These are phyloP conservation scores for Cucurbita moschata DNA, from an alignment of 306 rosid genomes.

Conservation along the genomic window DNA sequence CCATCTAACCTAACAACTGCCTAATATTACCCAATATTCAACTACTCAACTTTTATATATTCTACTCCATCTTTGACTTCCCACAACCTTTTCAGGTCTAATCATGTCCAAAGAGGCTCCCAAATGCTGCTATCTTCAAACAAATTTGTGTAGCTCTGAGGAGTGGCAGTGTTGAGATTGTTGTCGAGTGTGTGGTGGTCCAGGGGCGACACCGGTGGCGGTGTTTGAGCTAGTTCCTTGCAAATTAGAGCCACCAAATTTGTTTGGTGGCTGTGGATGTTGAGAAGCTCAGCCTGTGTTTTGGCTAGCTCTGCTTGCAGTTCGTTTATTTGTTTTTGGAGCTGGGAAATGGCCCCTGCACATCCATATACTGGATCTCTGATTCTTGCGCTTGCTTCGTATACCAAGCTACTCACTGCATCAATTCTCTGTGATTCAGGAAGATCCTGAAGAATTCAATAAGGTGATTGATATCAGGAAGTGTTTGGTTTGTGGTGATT, in stretches of 20 bases:
- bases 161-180: neutral
- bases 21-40: neutral
- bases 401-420: constrained; percentile 21
- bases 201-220: neutral
- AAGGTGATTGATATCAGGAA: too few species aligned
- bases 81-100: neutral
- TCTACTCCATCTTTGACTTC: constrained; percentile 1
- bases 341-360: constrained; percentile 18
- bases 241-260: constrained; percentile 10
- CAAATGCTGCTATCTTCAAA: neutral
- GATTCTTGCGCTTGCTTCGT: constrained; percentile 17
- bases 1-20: neutral
- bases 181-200: neutral
- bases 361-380: constrained; percentile 21
- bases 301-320: constrained; percentile 14
- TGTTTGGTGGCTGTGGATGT: constrained; percentile 10
- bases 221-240: constrained; percentile 3
- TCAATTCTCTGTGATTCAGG: constrained; percentile 13
- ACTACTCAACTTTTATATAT: neutral
- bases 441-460: constrained; percentile 11
- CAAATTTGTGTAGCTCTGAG: neutral
- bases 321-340: constrained; percentile 15
- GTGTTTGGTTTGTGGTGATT: too few species aligned
- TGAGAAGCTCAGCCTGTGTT: constrained; percentile 17
- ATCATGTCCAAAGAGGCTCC: constrained; percentile 6